Evolutionary conservation across 1,139 yeast species (phyloP).

Genomic region (Taphrina deformans): DNA sequence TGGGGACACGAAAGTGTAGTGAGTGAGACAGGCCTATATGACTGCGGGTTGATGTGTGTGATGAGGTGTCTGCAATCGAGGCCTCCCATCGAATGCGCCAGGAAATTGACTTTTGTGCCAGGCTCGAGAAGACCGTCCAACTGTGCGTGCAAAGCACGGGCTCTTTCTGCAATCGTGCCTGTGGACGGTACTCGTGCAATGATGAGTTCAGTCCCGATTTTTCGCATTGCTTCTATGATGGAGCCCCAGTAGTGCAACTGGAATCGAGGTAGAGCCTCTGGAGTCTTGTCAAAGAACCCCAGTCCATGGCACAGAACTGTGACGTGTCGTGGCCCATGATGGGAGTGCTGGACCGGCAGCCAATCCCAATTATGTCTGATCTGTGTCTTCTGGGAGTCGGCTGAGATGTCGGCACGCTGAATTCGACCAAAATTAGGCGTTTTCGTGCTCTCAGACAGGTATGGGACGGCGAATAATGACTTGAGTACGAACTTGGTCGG

Average conservation of each 20-base stretch:
- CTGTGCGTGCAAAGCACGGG: slow-evolving; percentile 32
- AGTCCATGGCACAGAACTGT: slow-evolving; percentile 36
- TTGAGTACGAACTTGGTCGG: background rate
- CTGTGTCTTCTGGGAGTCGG: background rate
- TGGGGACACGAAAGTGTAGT: slow-evolving; percentile 90
- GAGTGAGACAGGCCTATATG: slow-evolving; percentile 63
- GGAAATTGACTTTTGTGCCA: slow-evolving; percentile 56
- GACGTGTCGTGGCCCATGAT: slow-evolving; percentile 29
- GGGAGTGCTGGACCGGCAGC: slow-evolving; percentile 20
- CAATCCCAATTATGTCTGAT: slow-evolving; percentile 13
- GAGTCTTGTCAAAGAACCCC: slow-evolving; percentile 34
- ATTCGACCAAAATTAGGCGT: slow-evolving; percentile 1
- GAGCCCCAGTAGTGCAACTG: slow-evolving; percentile 63
- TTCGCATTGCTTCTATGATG: slow-evolving; percentile 56
- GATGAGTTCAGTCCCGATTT: slow-evolving; percentile 61
- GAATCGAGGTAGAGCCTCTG: slow-evolving; percentile 32
- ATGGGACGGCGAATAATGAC: background rate
- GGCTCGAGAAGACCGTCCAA: slow-evolving; percentile 41
- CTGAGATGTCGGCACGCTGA: background rate
- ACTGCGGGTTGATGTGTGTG: slow-evolving; percentile 52
- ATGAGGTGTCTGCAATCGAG: slow-evolving; percentile 77
- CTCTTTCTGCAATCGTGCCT: slow-evolving; percentile 56
- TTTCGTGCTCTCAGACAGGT: background rate
- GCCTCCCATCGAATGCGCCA: slow-evolving; percentile 97
- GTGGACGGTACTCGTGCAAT: slow-evolving; percentile 75